Conservation (phyloP, 139 green algal genomes). For the Mychonastes homosphaera region DNA sequence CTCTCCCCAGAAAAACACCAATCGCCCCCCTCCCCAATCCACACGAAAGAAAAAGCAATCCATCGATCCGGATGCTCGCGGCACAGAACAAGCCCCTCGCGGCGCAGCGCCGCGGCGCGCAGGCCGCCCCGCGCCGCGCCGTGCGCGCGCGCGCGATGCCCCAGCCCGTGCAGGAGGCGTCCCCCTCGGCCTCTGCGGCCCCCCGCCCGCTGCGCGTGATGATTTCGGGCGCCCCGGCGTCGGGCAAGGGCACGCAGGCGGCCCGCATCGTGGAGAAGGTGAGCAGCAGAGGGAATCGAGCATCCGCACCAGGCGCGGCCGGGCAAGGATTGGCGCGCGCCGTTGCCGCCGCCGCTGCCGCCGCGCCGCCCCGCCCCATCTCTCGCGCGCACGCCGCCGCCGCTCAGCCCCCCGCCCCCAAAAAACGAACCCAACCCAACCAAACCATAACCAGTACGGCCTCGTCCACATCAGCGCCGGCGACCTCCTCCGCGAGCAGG, state of each 20-base stretch:
- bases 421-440: too few species aligned
- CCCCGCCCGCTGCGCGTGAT: conserved; percentile 66
- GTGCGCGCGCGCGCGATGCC: too few species aligned
- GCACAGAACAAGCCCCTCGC: too few species aligned
- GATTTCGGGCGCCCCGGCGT: conserved; percentile 88
- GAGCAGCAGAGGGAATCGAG: not conserved
- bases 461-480: conserved; percentile 93
- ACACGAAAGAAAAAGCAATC: too few species aligned
- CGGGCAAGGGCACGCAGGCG: conserved; percentile 96
- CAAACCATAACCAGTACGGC: conserved; percentile 57
- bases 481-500: conserved; percentile 92
- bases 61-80: too few species aligned
- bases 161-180: too few species aligned
- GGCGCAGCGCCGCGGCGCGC: too few species aligned
- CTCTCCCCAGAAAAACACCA: too few species aligned
- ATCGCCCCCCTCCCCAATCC: too few species aligned
- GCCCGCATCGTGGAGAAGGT: conserved; percentile 81
- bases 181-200: too few species aligned
- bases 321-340: not conserved
- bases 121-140: too few species aligned
- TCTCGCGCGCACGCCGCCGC: not conserved
- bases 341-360: not conserved
- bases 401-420: not conserved
- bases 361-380: not conserved
- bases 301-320: not conserved